phyloP scores from a whole-genome alignment of 2,329 filamentous ascomycete species.

The Dissoconium aciculare region DNA sequence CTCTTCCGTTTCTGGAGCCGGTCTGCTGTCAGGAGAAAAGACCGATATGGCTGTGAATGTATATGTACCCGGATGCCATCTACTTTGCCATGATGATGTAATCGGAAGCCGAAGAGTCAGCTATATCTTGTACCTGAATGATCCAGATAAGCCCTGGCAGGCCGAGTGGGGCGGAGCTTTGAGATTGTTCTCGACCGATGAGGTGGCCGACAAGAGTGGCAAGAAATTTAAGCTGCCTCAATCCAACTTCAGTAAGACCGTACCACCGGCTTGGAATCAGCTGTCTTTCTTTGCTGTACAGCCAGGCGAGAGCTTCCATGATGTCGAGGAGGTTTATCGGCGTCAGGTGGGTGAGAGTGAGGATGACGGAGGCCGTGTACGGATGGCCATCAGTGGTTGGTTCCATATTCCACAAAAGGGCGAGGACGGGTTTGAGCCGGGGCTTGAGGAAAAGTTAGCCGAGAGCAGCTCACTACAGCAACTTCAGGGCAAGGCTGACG shows the following conservation, averaged over 20 bases:
- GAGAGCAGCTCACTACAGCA: conserved; percentile 86
- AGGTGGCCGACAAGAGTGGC: conserved; percentile 46
- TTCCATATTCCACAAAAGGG: conserved; percentile 94
- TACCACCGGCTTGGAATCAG: conserved; percentile 94
- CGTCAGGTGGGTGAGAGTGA: conserved; percentile 42
- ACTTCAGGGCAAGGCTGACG: conserved; percentile 77
- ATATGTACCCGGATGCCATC: conserved; percentile 88
- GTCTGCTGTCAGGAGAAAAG: conserved; percentile 77
- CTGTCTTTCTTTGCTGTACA: conserved; percentile 96
- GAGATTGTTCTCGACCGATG: conserved; percentile 63
- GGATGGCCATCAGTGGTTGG: conserved; percentile 98
- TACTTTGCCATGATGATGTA: conserved; percentile 95
- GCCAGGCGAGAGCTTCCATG: conserved; percentile 96
- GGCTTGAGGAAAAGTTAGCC: conserved; percentile 74
- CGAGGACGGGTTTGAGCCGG: conserved; percentile 79
- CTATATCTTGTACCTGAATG: conserved; percentile 91
- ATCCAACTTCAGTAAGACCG: conserved; percentile 63
- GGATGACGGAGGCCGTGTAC: conserved; percentile 58
- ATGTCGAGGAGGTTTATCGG: conserved; percentile 94
- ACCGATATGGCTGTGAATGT: conserved; percentile 99
- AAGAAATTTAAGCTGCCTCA: conserved; percentile 64
- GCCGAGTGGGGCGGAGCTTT: conserved; percentile 84
- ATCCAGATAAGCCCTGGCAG: conserved; percentile 83
- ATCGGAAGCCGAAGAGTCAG: conserved; percentile 93
- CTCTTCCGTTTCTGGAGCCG: conserved; percentile 69